Conservation (phyloP, 1,284 basidiomycete species). For the Marasmius fiardii region DNA sequence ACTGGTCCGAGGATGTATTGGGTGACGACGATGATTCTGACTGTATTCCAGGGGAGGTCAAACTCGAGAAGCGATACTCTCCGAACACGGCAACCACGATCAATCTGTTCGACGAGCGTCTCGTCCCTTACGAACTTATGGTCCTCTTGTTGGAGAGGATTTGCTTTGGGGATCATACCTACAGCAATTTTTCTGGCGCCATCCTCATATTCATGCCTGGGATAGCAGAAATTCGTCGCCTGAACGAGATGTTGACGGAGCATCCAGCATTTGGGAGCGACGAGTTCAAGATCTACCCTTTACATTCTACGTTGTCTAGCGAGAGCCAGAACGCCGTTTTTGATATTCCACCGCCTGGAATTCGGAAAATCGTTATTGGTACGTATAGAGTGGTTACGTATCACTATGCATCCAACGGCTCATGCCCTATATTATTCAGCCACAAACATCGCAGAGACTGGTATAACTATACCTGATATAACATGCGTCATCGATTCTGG, state of each 20-base stretch:
- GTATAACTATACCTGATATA: constrained; percentile 97
- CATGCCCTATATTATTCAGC: constrained; percentile 34
- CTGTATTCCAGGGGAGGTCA: constrained; percentile 45
- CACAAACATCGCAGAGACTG: constrained; percentile 87
- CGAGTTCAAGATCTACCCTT: constrained; percentile 78
- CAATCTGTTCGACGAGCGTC: constrained; percentile 85
- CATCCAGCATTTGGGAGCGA: constrained; percentile 74
- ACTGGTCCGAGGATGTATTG: constrained; percentile 74
- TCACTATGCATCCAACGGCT: background rate
- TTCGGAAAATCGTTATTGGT: constrained; percentile 93
- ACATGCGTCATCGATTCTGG: constrained; percentile 97
- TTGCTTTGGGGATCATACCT: constrained; percentile 68
- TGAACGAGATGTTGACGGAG: constrained; percentile 80
- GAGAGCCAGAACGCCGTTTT: constrained; percentile 93
- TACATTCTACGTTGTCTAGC: constrained; percentile 93
- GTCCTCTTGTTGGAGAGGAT: constrained; percentile 82
- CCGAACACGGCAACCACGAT: constrained; percentile 75
- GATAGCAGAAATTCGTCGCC: constrained; percentile 85
- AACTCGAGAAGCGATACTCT: constrained; percentile 72
- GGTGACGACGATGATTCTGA: constrained; percentile 77
- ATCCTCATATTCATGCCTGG: constrained; percentile 95
- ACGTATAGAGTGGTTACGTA: constrained; percentile 17
- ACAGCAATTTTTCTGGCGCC: constrained; percentile 71
- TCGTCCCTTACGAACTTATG: constrained; percentile 90
- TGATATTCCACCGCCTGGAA: constrained; percentile 75